Conservation (phyloP, 345 rosid species). For the Odontarrhena argentea region DNA sequence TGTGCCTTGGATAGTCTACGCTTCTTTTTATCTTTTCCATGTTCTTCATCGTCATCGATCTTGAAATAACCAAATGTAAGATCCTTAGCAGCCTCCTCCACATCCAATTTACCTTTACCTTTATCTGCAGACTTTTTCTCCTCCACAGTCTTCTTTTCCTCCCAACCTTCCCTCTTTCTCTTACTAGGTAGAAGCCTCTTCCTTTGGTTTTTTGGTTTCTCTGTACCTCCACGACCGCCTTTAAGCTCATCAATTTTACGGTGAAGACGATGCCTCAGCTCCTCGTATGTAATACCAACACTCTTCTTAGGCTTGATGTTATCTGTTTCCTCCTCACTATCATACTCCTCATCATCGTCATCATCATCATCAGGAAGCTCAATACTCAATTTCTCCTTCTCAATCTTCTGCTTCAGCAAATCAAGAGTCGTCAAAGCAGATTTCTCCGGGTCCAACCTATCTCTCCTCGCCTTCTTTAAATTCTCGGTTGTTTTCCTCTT, state of each 20-base stretch:
- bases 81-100: conserved; percentile 73
- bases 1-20: conserved; percentile 59
- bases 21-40: conserved; percentile 58
- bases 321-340: conserved; percentile 48
- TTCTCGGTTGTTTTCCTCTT: conserved; percentile 69
- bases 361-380: conserved; percentile 35
- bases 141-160: conserved; percentile 42
- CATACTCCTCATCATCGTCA: conserved; percentile 37
- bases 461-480: conserved; percentile 79
- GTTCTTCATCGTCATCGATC: conserved; percentile 60
- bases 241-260: conserved; percentile 71
- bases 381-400: conserved; percentile 53
- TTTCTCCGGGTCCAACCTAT: conserved; percentile 74
- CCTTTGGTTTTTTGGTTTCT: conserved; percentile 30
- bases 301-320: conserved; percentile 43
- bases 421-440: conserved; percentile 59
- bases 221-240: conserved; percentile 53
- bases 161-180: conserved; percentile 63
- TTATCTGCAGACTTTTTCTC: conserved; percentile 42
- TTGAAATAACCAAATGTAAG: conserved; percentile 73
- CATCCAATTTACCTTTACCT: conserved; percentile 53
- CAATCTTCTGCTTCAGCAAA: conserved; percentile 64
- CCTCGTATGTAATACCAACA: conserved; percentile 66
- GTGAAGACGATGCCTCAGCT: conserved; percentile 68
- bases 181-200: conserved; percentile 49